A percentile compares a stretch with the other conserved stretches of the same genome.
Conservation (phyloP, 441 rosid genomes). For the Populus trichocarpa region DNA sequence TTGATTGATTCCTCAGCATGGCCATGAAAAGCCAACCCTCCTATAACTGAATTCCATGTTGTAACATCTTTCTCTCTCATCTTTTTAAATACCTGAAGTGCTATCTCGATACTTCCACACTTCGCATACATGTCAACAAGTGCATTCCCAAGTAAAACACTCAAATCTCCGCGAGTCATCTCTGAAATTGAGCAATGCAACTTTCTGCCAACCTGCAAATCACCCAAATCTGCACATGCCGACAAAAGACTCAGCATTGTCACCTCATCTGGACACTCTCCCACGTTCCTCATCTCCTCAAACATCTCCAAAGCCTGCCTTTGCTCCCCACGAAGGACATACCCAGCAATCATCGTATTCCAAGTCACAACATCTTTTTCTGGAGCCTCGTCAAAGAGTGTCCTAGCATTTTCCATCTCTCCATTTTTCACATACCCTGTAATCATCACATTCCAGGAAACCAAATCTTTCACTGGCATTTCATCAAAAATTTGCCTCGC, state of each 20-base stretch:
- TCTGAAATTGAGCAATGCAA: constrained; percentile 41
- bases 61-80: constrained; percentile 50
- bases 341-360: constrained; percentile 74
- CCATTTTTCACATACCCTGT: constrained; percentile 62
- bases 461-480: constrained; percentile 63
- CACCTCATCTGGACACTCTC: constrained; percentile 58
- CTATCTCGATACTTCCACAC: constrained; percentile 63
- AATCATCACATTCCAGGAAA: constrained; percentile 71
- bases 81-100: constrained; percentile 49
- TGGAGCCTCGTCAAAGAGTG: constrained; percentile 50
- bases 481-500: constrained; percentile 57
- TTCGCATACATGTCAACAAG: constrained; percentile 79
- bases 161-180: constrained; percentile 37
- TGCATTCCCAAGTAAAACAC: constrained; percentile 59
- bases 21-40: constrained; percentile 76
- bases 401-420: constrained; percentile 56
- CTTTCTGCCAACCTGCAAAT: constrained; percentile 50
- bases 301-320: constrained; percentile 49
- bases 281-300: constrained; percentile 50
- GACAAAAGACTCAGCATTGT: constrained; percentile 80
- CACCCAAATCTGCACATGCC: constrained; percentile 57
- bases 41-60: constrained; percentile 79
- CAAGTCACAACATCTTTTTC: constrained; percentile 71
- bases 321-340: constrained; percentile 48
- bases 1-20: constrained; percentile 48